A percentile compares a stretch with the other conserved stretches of the same genome.
Evolutionary conservation across 768 basidiomycete species (phyloP).

Genomic region (Pleurotus citrinopileatus): DNA sequence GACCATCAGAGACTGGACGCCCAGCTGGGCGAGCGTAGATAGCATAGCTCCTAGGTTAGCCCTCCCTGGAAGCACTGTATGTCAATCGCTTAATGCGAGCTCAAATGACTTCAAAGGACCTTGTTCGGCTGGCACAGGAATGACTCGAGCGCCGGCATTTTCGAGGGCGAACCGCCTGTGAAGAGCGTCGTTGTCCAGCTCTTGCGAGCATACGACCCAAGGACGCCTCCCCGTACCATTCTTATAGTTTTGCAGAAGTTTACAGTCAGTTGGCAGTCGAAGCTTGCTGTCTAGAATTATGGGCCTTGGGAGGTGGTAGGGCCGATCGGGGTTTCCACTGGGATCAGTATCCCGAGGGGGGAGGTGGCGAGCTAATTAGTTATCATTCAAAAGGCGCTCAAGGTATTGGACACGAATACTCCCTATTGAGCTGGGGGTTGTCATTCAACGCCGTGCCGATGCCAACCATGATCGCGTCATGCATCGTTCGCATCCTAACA

Average conservation of each 20-base stretch:
- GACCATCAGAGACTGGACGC: slow-evolving; percentile 82
- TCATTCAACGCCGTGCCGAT: slow-evolving; percentile 89
- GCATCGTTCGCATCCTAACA: slow-evolving; percentile 83
- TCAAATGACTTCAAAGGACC: slow-evolving; percentile 24
- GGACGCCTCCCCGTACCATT: slow-evolving; percentile 61
- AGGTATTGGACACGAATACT: slow-evolving; percentile 18
- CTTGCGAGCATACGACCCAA: slow-evolving; percentile 60
- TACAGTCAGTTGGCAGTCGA: slow-evolving; percentile 63
- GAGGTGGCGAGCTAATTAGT: slow-evolving; percentile 50
- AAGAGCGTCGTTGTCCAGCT: slow-evolving; percentile 7
- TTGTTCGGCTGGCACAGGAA: slow-evolving; percentile 43
- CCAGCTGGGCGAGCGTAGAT: slow-evolving; percentile 45
- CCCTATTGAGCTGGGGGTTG: slow-evolving; percentile 92
- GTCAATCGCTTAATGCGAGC: neutral
- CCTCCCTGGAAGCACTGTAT: slow-evolving; percentile 6
- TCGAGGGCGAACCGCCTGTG: slow-evolving; percentile 40
- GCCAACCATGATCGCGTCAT: slow-evolving; percentile 91
- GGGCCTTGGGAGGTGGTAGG: slow-evolving; percentile 66
- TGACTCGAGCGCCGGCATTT: slow-evolving; percentile 62
- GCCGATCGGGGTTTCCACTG: slow-evolving; percentile 22
- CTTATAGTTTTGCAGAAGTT: slow-evolving; percentile 64
- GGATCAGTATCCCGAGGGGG: slow-evolving; percentile 32
- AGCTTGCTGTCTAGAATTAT: slow-evolving; percentile 79
- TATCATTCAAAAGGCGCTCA: neutral
- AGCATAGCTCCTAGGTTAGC: slow-evolving; percentile 52